These are phyloP conservation scores for Gynostemma pentaphyllum DNA, from an alignment of 306 rosid species.

Conservation along the genomic window DNA sequence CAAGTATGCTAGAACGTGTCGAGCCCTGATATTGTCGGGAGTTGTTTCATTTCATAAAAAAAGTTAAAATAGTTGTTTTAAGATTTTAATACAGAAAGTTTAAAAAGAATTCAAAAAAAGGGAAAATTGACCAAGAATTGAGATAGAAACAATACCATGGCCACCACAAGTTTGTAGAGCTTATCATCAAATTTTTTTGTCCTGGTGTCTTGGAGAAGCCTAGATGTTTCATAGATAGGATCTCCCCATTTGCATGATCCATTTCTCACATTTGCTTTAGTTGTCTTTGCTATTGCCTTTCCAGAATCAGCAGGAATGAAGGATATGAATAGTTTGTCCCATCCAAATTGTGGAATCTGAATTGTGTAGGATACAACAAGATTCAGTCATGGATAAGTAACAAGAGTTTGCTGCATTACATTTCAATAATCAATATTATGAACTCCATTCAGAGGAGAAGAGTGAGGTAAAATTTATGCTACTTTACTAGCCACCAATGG, in stretches of 20 bases:
- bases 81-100: not conserved
- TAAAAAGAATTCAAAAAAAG: not conserved
- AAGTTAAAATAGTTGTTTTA: conserved; percentile 15
- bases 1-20: conserved; percentile 89
- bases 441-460: too few species aligned
- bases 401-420: not conserved
- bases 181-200: conserved; percentile 84
- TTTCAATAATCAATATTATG: not conserved
- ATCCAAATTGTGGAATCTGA: conserved; percentile 91
- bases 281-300: conserved; percentile 79
- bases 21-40: conserved; percentile 58
- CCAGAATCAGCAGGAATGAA: conserved; percentile 79
- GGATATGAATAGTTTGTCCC: conserved; percentile 93
- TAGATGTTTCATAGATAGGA: conserved; percentile 95
- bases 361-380: conserved; percentile 19
- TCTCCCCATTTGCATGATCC: conserved; percentile 98
- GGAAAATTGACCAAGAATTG: not conserved
- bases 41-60: conserved; percentile 23
- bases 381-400: conserved; percentile 22
- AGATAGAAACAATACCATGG: conserved; percentile 54
- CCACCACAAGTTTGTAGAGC: conserved; percentile 73
- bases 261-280: conserved; percentile 94
- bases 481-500: too few species aligned
- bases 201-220: conserved; percentile 84
- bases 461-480: too few species aligned